Base-by-base conservation (phyloP, 257 asterid species). In the Lantana camara region DNA sequence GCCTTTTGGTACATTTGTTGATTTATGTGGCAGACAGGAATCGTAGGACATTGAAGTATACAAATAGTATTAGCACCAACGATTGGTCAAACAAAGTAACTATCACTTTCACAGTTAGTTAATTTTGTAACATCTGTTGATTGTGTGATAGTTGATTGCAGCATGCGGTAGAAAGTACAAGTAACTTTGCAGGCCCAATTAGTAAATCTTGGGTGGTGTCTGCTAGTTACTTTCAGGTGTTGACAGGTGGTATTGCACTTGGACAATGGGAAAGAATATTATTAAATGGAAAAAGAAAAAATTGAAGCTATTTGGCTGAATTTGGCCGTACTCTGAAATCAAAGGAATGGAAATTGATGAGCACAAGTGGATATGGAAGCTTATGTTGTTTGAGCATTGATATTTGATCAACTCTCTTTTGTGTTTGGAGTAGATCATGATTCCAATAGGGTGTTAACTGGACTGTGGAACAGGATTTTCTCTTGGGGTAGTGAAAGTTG, bases 281-380 rank as follows among this genome's bases (percentile, higher is more conserved):
- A 27, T 2, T 27, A 27, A 27, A 27, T 27, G 32, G 32, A 5
- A 27, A 27, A n/a, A n/a, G n/a, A n/a, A n/a, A n/a, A n/a, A n/a
- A n/a, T 12, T 48, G 48, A 20, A 19, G 14, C 4, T 40, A 7
- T 35, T 30, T 20, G 63, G 29, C 30, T 57, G 63, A 35, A 32
- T 30, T 34, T 37, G 20, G 13, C 20, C 20, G 27, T 20, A 24
- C 34, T 52, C 10, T 21, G 38, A 32, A 23, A 17, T 19, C 10
- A n/a, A 3, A 4, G 12, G 66, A 57, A 45, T 11, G 22, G 20
- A 53, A 44, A 30, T 13, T 44, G 21, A 67, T 34, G 59, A 19
- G 49, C 49, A 34, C 40, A 35, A 34, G 40, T 14, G 20, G 14
- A 45, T 61, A 45, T 61, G 46, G 64, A 22, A 58, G 49, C 34